Base-by-base conservation (phyloP, 768 basidiomycete species). In the Trametes elegans region DNA sequence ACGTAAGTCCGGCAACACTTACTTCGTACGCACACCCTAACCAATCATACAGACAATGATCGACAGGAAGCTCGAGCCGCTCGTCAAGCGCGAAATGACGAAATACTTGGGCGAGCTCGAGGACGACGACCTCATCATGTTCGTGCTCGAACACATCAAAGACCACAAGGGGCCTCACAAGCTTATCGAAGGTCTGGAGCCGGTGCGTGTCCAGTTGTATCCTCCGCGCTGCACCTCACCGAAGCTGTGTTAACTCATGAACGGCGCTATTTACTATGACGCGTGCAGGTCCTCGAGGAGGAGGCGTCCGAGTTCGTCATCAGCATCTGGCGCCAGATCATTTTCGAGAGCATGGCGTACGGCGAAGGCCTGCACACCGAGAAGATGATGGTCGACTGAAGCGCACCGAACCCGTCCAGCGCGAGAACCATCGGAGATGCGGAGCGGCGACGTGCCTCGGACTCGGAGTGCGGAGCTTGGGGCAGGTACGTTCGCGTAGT, bases 301-400 rank as follows among this genome's bases (percentile, higher is more conserved):
- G 94, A 98, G 68, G 93, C 94, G 5, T 74, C 75, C 24, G 86
- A 92, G 57, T 81, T 95, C 54, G 77, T 83, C n/a, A 70, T 86
- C 63, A 79, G 79, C 57, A 77, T 97, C 43, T 98, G 94, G 94
- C 83, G 92, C 50, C 90, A 93, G 72, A 81, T 96, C 62, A 90
- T 93, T 46, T 96, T 96, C 68, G 94, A 98, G 77, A 93, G 92
- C 65, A 88, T 92, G 83, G 90, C 93, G 24, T 94, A 91, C 69
- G 85, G 83, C 58, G 90, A 94, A 70, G 93, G 93, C 35, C 76
- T 96, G 57, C 83, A 88, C 64, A 93, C 93, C 23, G 93, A 92
- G 62, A 82, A 80, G 68, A 83, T 90, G 82, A 77, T 88, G 73
- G 85, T 92, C 65, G 88, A 90, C 70, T 86, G 72, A 73, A 40